Base-by-base conservation (phyloP, 2,329 filamentous ascomycete species). In the Botrytis aclada region DNA sequence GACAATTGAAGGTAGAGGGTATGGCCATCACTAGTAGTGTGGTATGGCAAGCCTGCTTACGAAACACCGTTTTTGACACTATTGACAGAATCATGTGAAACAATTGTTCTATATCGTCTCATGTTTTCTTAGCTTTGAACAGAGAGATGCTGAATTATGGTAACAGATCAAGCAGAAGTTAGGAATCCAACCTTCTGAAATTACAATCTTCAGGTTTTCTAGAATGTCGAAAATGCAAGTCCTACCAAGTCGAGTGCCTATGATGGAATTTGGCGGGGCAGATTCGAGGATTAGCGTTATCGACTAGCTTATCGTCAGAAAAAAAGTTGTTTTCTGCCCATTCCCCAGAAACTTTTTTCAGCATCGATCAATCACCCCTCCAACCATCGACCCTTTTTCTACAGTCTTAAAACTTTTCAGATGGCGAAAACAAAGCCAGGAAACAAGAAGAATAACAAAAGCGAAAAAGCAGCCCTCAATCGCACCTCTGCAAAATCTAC, bases 381-480 rank as follows among this genome's bases (percentile, higher is more conserved):
- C 32, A 47, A 37, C 25, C 41, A 43, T 65, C 51, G 8, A 39
- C 22, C 66, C 7, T n/a, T 32, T 64, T 51, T 63, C 45, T 43
- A 18, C 45, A 51, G 32, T 25, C 45, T 20, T 20, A 39, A 10
- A 58, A 51, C 18, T n/a, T 37, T 56, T 29, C 76, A 69, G 72
- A 81, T 81, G 80, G 80, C 80, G 47, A 81, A 81, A 75, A 80
- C 78, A 20, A 81, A 81, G 71, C 80, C 80, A 32, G 77, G 72
- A 18, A 77, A 78, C 29, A 80, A 80, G 73, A 80, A 80, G 62
- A 69, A 76, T 14, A 78, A 76, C 58, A 79, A 78, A 72, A 75
- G 76, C 60, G 77, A 78, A 39, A 81, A 79, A 66, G 74, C 76
- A 29, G 54, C 71, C 58, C 75, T 80, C 45, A 79, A 80, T 69